Base-by-base conservation (phyloP, 176 grass and related monocot genomes). In the Phragmites australis region DNA sequence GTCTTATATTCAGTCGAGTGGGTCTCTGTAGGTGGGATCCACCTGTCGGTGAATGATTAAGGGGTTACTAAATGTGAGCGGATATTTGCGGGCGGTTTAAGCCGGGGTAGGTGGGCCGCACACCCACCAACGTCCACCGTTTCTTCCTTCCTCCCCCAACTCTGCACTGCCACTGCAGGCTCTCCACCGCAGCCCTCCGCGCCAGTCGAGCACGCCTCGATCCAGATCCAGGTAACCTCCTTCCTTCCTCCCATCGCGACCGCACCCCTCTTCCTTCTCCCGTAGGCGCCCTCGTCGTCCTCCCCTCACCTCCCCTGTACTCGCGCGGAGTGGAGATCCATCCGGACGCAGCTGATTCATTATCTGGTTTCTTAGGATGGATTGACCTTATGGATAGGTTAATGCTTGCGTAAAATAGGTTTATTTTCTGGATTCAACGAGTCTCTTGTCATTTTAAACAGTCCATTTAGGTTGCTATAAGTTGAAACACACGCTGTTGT, bases 181-280 rank as follows among this genome's bases (percentile, higher is more conserved):
- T n/a, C 13, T 68, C 11, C 65, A 7, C 42, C 42, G 1, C 41
- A 8, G 23, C 11, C 23, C 37, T 6, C 19, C 40, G 22, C 32
- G 5, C 26, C 37, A 39, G 41, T 29, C 74, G 25, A 76, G 9
- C 56, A 1, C 56, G 27, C 42, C 26, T 64, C 58, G 58, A 63
- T 64, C 75, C 75, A 78, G 58, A 64, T 78, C 75, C 75, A 78
- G 74, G 75, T 77, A 77, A 48, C 43, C 41, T 22, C 25, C 75
- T 3, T 22, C 25, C 75, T 3, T 30, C 40, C 14, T 55, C 22
- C 6, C 51, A 3, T 51, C 71, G 31, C 51, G n/a, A 4, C 53
- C 17, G 53, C 53, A 43, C 40, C 23, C 31, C 68, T 70, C 44
- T 2, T 43, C 18, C 26, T 6, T 29, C 2, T 70, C 44, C 42